Evolutionary conservation across 345 rosid species (phyloP).

Genomic region (Bruguiera sexangula): DNA sequence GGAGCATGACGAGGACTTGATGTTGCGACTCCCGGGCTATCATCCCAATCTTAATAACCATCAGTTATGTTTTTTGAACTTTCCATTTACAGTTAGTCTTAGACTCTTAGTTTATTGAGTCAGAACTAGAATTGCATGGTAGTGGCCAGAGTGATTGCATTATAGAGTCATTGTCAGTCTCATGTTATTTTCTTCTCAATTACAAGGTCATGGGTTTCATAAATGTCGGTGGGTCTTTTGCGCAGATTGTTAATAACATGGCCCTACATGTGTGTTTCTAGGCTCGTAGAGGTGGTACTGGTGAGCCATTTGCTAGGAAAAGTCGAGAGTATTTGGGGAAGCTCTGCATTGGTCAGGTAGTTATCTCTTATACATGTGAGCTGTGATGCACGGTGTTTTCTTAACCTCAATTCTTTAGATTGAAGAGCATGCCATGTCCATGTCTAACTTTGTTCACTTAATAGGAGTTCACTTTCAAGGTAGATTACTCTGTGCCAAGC

Average conservation of each 20-base stretch:
- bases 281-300: slow-evolving; percentile 87
- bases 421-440: slow-evolving; percentile 5
- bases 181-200: no score
- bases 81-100: no score
- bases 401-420: not conserved
- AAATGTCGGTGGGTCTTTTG: no score
- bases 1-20: no score
- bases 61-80: no score
- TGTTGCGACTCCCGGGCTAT: no score
- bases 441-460: slow-evolving; percentile 7
- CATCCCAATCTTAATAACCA: no score
- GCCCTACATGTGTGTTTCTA: slow-evolving; percentile 18
- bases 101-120: no score
- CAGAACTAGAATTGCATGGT: no score
- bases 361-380: not conserved
- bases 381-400: not conserved
- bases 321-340: slow-evolving; percentile 90
- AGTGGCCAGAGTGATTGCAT: no score
- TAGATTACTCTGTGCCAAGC: slow-evolving; percentile 70
- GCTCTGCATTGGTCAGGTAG: slow-evolving; percentile 95
- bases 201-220: no score
- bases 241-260: not conserved
- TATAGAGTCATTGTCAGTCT: no score
- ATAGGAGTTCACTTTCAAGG: slow-evolving; percentile 86
- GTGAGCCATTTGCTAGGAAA: slow-evolving; percentile 95